Base-by-base conservation (phyloP, 352 stramenopile species). In the Blastocystis sp. region DNA sequence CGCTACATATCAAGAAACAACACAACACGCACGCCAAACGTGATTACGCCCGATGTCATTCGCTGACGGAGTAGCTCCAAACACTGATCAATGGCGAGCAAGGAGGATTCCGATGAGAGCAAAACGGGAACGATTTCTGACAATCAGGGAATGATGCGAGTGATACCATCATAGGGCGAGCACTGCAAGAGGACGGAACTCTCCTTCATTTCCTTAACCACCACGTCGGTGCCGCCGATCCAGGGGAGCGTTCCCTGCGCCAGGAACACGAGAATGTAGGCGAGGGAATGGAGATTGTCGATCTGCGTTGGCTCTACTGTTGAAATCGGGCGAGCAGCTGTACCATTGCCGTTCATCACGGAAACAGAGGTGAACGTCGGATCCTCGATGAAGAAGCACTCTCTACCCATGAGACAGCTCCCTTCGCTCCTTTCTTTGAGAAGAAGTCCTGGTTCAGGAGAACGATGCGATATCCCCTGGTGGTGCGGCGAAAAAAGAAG, bases 401-500 rank as follows among this genome's bases (percentile, higher is more conserved):
- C 50, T 66, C 71, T 81, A 31, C 35, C 10, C 24, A 21, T 85
- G 50, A 69, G 21, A 45, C 31, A 37, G 31, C 13, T n/a, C n/a
- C 4, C 10, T 33, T 31, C 2, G 1, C 31, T 24, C 4, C 2
- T 13, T 50, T 70, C 74, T 85, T 67, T 0, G 24, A 21, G 61
- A 37, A 67, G 29, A 85, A 85, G 74, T 85, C 41, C 33, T 85
- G 74, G n/a, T 85, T 85, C 26, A 67, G 19, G 35, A 85, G 60
- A 55, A 85, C 37, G 31, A 45, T 41, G 41, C 74, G 74, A 39
- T 69, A 85, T 39, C 74, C 74, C 3, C 41, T 62, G 26, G 74
- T 70, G 26, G 74, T 85, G 12, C 50, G 55, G 10, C 74, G 41
- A 2, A 85, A 69, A 16, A 67, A 69, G 55, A 85, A 85, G 74